A percentile compares a stretch with the other conserved stretches of the same genome.
phyloP scores from a whole-genome alignment of 2,329 filamentous ascomycete genomes.

The Fonsecaea nubica region DNA sequence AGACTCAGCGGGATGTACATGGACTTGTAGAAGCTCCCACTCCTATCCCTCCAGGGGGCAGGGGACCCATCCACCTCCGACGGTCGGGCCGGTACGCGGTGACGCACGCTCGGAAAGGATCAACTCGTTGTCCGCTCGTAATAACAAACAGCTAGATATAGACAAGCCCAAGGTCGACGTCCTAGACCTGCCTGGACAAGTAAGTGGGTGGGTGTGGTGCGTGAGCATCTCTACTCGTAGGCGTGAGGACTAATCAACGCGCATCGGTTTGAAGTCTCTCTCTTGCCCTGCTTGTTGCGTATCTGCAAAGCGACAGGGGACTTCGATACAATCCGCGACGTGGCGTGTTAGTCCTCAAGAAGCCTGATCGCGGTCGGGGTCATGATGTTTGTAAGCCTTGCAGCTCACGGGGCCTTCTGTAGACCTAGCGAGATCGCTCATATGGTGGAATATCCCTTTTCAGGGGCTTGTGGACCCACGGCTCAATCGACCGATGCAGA shows the following conservation, averaged over 20 bases:
- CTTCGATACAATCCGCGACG: not conserved
- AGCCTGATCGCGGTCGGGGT: not conserved
- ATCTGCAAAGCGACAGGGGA: constrained; percentile 1
- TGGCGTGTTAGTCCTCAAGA: not conserved
- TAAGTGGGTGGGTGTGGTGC: not conserved
- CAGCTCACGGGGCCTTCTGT: not conserved
- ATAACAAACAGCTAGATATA: not conserved
- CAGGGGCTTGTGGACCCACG: constrained; percentile 22
- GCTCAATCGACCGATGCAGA: constrained; percentile 23
- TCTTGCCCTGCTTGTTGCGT: not conserved
- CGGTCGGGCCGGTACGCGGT: not conserved
- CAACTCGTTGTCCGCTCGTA: not conserved
- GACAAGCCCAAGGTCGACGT: not conserved
- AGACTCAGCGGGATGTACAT: not conserved
- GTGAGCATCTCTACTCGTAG: not conserved
- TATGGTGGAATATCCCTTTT: not conserved
- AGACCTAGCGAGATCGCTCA: not conserved
- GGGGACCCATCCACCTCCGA: not conserved
- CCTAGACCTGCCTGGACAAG: not conserved
- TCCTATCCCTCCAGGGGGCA: not conserved
- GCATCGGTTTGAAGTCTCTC: not conserved
- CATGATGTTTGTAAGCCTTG: not conserved
- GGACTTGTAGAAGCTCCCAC: not conserved
- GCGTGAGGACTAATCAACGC: not conserved
- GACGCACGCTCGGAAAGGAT: not conserved